These are phyloP conservation scores for Wickerhamomyces mucosus DNA, from an alignment of 805 yeast species.

Conservation along the genomic window DNA sequence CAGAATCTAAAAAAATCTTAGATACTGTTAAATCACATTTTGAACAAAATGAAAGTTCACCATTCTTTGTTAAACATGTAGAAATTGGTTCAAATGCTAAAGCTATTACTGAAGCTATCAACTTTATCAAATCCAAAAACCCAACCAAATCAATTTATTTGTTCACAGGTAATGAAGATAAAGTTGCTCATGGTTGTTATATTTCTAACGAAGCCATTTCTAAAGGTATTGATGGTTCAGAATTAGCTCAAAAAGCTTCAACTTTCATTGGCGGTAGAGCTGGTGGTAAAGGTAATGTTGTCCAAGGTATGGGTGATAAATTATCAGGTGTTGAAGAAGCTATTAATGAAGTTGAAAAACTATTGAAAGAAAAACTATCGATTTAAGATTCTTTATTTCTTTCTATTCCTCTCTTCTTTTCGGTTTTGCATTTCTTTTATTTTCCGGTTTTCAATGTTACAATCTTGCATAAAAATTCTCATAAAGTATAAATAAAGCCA, in stretches of 20 bases:
- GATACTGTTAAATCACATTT: slow-evolving; percentile 72
- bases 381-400: too few relatives aligned
- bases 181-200: slow-evolving; percentile 94
- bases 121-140: slow-evolving; percentile 66
- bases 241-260: slow-evolving; percentile 63
- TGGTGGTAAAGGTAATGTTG: slow-evolving; percentile 95
- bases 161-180: slow-evolving; percentile 62
- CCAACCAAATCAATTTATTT: slow-evolving; percentile 71
- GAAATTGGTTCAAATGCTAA: slow-evolving; percentile 77
- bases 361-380: slow-evolving; percentile 48
- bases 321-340: slow-evolving; percentile 64
- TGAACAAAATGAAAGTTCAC: slow-evolving; percentile 37
- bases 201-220: slow-evolving; percentile 61
- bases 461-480: too few relatives aligned
- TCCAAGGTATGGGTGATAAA: slow-evolving; percentile 95
- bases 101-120: slow-evolving; percentile 89
- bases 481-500: too few relatives aligned
- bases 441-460: too few relatives aligned
- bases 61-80: slow-evolving; percentile 58
- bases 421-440: too few relatives aligned
- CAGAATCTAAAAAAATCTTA: slow-evolving; percentile 71
- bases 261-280: slow-evolving; percentile 87
- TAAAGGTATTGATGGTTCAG: slow-evolving; percentile 67
- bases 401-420: too few relatives aligned
- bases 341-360: slow-evolving; percentile 53